Evolutionary conservation across 2,329 filamentous ascomycete species (phyloP).

Genomic region (Fragosphaeria purpurea): DNA sequence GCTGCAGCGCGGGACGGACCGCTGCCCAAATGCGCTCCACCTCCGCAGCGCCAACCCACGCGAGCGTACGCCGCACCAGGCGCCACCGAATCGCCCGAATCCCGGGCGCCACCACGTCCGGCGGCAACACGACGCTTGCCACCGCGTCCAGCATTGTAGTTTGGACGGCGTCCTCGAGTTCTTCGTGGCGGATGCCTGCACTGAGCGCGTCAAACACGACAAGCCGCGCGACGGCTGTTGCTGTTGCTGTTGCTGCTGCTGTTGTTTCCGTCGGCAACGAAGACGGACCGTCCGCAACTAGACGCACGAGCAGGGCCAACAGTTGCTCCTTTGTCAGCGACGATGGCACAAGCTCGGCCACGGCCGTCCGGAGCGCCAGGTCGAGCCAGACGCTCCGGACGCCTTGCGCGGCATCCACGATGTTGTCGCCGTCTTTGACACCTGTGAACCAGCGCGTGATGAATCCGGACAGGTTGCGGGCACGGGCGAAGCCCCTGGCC

Average conservation of each 20-base stretch:
- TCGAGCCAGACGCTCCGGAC: constrained; percentile 18
- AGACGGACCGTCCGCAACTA: constrained; percentile 17
- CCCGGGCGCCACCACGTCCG: not conserved
- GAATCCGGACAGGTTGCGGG: constrained; percentile 35
- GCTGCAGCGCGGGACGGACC: not conserved
- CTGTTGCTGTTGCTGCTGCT: not conserved
- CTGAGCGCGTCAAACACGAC: constrained; percentile 34
- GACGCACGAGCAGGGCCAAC: constrained; percentile 31
- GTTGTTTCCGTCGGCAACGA: not conserved
- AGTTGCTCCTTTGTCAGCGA: constrained; percentile 37
- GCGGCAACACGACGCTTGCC: constrained; percentile 4
- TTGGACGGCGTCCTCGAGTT: constrained; percentile 32
- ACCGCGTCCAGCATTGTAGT: constrained; percentile 28
- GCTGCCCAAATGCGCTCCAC: constrained; percentile 16
- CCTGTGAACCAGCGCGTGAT: constrained; percentile 30
- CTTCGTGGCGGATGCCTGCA: constrained; percentile 30
- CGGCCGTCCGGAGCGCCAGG: constrained; percentile 13
- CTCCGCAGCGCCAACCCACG: constrained; percentile 17
- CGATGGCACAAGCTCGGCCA: constrained; percentile 26
- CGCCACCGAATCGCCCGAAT: constrained; percentile 13
- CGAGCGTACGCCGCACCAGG: constrained; percentile 18
- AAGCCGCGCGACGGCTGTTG: constrained; percentile 22
- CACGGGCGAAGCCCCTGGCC: constrained; percentile 33
- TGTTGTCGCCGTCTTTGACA: constrained; percentile 28
- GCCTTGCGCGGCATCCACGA: constrained; percentile 8